Percentiles rank a stretch among this genome's conserved stretches.
Evolutionary conservation across 1,284 basidiomycete genomes (phyloP).

Genomic region (Trametes sp.): DNA sequence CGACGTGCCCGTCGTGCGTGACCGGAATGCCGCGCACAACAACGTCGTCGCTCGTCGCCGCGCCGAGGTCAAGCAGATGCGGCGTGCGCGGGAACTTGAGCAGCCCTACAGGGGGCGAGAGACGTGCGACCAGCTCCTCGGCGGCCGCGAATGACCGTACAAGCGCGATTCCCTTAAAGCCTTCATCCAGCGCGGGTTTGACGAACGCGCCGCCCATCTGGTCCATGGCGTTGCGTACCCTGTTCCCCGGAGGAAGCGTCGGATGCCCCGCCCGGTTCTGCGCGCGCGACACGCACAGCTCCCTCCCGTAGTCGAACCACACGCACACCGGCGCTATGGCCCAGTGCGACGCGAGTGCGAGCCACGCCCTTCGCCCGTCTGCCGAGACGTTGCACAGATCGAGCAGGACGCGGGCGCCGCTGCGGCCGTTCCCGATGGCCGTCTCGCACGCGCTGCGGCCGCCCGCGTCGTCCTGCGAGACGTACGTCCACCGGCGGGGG

Average conservation of each 20-base stretch:
- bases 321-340: slow-evolving; percentile 54
- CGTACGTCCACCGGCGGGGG: slow-evolving; percentile 49
- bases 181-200: slow-evolving; percentile 54
- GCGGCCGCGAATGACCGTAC: slow-evolving; percentile 59
- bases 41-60: slow-evolving; percentile 61
- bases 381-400: slow-evolving; percentile 63
- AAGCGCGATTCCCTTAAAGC: slow-evolving; percentile 56
- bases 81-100: slow-evolving; percentile 69
- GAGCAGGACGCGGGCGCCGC: slow-evolving; percentile 52
- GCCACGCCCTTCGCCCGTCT: slow-evolving; percentile 56
- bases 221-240: slow-evolving; percentile 60
- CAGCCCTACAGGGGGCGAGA: slow-evolving; percentile 54
- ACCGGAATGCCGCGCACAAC: slow-evolving; percentile 34
- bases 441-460: slow-evolving; percentile 58
- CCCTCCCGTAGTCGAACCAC: slow-evolving; percentile 61
- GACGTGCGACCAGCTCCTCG: slow-evolving; percentile 51
- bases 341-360: slow-evolving; percentile 60
- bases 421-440: slow-evolving; percentile 49
- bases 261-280: slow-evolving; percentile 64
- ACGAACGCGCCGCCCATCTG: slow-evolving; percentile 59
- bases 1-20: slow-evolving; percentile 38
- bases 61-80: slow-evolving; percentile 64
- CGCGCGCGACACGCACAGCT: slow-evolving; percentile 59
- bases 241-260: slow-evolving; percentile 60
- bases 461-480: slow-evolving; percentile 65